Base-by-base conservation (phyloP, 2,329 filamentous ascomycete genomes). In the Phaeosphaeriaceae sp. region DNA sequence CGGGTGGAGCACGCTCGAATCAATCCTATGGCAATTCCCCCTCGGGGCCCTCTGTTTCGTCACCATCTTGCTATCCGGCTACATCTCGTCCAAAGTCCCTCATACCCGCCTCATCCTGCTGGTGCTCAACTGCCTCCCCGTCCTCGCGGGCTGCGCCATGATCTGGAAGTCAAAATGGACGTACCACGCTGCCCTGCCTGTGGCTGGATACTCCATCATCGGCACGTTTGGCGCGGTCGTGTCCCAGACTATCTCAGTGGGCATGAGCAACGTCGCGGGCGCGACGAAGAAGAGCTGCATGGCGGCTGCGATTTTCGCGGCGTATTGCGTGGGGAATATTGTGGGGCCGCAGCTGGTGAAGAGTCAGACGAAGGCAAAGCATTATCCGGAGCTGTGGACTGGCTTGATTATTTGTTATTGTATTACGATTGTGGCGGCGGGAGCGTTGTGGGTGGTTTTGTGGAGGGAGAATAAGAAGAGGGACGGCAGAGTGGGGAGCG, bases 201-300 rank as follows among this genome's bases (percentile, higher is more conserved):
- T 93, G 0, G 84, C 86, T 0, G 90, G 90, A 0, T 93, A 92
- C 72, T 86, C 87, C 0, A 83, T 93, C 36, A 89, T 89, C 1
- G 90, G 90, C 0, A 90, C 89, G 63, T 92, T 92, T 62, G 89
- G 89, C 0, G 87, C 86, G 0, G 89, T 91, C 0, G 89, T 91
- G 0, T 88, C 86, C 45, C 78, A 86, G n/a, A 83, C 84, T 2
- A 85, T 88, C 44, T 81, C 81, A 0, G 69, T 87, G 2, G 85
- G 84, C 0, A 86, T 86, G 81, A 85, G 86, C 11, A 93, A 93
- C 63, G 89, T 92, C 0, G 89, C 90, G 0, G 90, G 91, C 17
- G 85, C 90, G 22, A 92, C 90, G 0, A 93, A 93, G 79, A 92
- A 92, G 81, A 90, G 87, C 62, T 88, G 90, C 67, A 91, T 90